phyloP scores from a whole-genome alignment of 2,329 filamentous ascomycete genomes.

The Tolypocladium inflatum region DNA sequence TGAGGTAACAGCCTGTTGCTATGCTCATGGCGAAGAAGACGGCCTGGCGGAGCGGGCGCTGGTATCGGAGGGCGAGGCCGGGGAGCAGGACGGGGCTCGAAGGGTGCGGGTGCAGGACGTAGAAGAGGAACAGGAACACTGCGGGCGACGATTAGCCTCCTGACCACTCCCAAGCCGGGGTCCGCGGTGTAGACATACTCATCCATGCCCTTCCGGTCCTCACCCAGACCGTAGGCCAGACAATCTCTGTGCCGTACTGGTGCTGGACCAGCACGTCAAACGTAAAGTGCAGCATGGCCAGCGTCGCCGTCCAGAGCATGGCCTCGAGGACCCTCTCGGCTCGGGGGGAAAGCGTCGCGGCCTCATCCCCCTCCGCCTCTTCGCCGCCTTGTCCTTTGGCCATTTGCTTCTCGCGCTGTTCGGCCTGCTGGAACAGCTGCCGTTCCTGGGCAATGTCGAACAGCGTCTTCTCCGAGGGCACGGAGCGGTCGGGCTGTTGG shows the following conservation, averaged over 20 bases:
- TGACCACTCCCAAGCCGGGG: not conserved
- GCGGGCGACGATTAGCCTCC: not conserved
- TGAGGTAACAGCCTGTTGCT: constrained; percentile 64
- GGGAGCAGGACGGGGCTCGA: constrained; percentile 41
- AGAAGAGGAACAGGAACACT: constrained; percentile 49
- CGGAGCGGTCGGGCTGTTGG: constrained; percentile 58
- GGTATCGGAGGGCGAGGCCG: constrained; percentile 34
- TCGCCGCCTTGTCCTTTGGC: constrained; percentile 11
- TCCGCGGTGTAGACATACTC: constrained; percentile 24
- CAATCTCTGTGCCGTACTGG: constrained; percentile 62
- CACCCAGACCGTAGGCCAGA: constrained; percentile 44
- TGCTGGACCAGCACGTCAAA: constrained; percentile 71
- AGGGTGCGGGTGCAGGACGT: constrained; percentile 44
- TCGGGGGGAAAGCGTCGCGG: constrained; percentile 26
- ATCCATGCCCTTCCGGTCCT: constrained; percentile 44
- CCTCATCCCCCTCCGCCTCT: constrained; percentile 17
- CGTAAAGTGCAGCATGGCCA: constrained; percentile 67
- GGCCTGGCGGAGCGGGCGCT: constrained; percentile 40
- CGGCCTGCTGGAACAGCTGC: constrained; percentile 44
- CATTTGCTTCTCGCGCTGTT: constrained; percentile 24
- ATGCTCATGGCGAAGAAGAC: constrained; percentile 57
- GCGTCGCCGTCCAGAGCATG: constrained; percentile 47
- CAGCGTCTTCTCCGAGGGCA: constrained; percentile 55
- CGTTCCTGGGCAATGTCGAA: constrained; percentile 61
- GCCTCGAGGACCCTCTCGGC: constrained; percentile 46